Percentiles rank a stretch among this genome's conserved stretches.
Evolutionary conservation across 2,329 filamentous ascomycete species (phyloP).

Genomic region (Hymenoscyphus salicellus): DNA sequence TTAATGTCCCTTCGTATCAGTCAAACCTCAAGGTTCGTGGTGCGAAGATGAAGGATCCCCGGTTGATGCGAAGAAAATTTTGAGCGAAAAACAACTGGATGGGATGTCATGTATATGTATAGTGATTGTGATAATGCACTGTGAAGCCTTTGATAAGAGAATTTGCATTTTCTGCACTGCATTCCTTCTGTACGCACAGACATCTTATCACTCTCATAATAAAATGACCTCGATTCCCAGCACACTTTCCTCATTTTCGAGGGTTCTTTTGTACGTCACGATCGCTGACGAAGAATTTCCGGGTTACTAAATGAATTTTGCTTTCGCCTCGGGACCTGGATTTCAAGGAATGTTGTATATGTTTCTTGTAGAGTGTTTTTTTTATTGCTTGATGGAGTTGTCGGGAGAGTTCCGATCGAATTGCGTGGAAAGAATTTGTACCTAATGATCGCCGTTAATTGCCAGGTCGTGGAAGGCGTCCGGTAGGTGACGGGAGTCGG

Average conservation of each 20-base stretch:
- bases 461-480: slow-evolving; percentile 5
- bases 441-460: slow-evolving; percentile 1
- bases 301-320: not conserved
- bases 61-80: not conserved
- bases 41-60: not conserved
- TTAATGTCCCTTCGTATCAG: not conserved
- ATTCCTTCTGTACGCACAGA: slow-evolving; percentile 4
- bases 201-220: not conserved
- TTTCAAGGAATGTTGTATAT: not conserved
- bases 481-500: slow-evolving; percentile 6
- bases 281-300: not conserved
- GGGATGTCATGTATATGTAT: not conserved
- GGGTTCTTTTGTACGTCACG: not conserved
- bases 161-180: not conserved
- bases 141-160: slow-evolving; percentile 6
- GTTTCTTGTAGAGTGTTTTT: not conserved
- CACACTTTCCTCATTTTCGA: not conserved
- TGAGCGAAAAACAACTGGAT: not conserved
- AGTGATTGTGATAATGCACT: slow-evolving; percentile 15
- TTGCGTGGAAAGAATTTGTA: not conserved
- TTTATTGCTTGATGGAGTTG: not conserved
- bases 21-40: not conserved
- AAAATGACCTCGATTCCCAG: not conserved
- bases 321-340: not conserved
- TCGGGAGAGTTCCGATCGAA: not conserved